These are phyloP conservation scores for Aspergillus sp. DNA, from an alignment of 2,329 filamentous ascomycete genomes.

Conservation along the genomic window DNA sequence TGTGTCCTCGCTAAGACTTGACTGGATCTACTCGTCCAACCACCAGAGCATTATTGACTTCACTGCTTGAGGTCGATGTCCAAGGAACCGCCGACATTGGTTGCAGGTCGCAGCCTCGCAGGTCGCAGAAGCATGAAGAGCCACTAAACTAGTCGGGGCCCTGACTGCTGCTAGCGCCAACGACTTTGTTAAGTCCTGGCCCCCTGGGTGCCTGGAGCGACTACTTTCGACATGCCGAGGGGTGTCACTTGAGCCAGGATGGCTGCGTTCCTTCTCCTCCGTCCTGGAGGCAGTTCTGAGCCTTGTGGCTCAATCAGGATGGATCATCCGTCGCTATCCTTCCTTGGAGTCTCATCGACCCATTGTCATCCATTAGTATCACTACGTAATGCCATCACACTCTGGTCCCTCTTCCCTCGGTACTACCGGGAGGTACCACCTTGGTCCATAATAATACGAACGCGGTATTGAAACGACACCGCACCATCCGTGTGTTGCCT, in stretches of 20 bases:
- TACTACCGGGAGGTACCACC: neutral
- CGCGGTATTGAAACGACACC: neutral
- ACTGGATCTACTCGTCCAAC: slow-evolving; percentile 5
- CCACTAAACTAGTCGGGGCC: slow-evolving; percentile 3
- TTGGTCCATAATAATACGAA: neutral
- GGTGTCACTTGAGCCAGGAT: neutral
- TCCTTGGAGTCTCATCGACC: neutral
- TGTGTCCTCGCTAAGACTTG: neutral
- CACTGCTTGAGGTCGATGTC: too few relatives aligned
- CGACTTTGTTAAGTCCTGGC: neutral
- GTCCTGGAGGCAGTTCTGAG: neutral
- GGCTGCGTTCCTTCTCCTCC: neutral
- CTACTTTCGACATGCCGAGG: neutral
- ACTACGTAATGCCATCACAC: neutral
- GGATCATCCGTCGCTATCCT: neutral
- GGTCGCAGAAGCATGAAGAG: neutral
- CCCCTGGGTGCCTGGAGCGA: too few relatives aligned
- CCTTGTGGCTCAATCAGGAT: slow-evolving; percentile 3
- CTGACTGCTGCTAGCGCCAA: slow-evolving; percentile 3
- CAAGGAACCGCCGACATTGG: too few relatives aligned
- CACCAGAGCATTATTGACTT: neutral
- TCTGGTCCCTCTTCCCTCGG: neutral
- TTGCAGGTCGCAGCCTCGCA: neutral
- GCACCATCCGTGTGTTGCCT: neutral
- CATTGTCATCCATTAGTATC: neutral